A percentile compares a stretch with the other conserved stretches of the same genome.
These are phyloP conservation scores for Termitomyces sp. DNA, from an alignment of 768 basidiomycete genomes.

Conservation along the genomic window DNA sequence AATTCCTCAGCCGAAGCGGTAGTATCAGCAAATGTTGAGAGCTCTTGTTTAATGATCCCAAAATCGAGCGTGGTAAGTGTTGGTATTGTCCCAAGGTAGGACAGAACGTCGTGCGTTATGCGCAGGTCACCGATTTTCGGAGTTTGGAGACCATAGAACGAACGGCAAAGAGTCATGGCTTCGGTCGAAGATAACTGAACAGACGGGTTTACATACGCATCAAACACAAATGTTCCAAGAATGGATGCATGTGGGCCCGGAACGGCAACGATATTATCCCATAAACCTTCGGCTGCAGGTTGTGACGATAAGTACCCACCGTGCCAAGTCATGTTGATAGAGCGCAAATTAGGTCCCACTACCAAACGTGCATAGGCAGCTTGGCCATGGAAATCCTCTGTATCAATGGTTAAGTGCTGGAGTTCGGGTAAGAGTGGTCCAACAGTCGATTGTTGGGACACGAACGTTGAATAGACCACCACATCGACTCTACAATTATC, in stretches of 20 bases:
- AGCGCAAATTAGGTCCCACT: background rate
- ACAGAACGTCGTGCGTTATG: no score
- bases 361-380: conserved; percentile 3
- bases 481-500: background rate
- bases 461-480: background rate
- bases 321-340: no score
- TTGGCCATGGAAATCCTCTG: no score
- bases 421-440: conserved; percentile 5
- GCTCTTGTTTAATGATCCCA: background rate
- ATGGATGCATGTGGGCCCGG: no score
- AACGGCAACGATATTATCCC: background rate
- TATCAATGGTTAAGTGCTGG: background rate
- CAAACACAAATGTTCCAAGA: no score
- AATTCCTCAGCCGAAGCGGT: background rate
- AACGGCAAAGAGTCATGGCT: no score
- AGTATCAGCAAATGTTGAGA: background rate
- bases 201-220: no score
- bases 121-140: no score
- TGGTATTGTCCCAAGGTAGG: background rate
- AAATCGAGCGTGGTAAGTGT: background rate
- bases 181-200: no score
- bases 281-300: background rate
- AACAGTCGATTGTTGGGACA: background rate
- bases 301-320: no score
- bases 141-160: no score